phyloP scores from a whole-genome alignment of 164 flowering plant species.

The Kalanchoe fedtschenkoi region DNA sequence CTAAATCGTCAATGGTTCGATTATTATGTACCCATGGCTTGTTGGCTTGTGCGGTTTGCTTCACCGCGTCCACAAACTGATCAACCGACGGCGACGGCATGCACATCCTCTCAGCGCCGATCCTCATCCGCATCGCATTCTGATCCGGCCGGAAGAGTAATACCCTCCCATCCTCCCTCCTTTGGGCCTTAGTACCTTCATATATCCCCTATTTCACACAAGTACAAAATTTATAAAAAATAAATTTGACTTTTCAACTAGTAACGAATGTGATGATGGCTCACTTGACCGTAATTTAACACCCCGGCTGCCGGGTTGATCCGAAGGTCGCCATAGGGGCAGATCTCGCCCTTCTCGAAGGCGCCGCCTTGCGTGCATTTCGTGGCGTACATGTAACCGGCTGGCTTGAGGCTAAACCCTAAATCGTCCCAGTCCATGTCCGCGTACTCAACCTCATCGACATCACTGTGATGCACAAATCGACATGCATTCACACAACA shows the following conservation, averaged over 20 bases:
- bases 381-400: slow-evolving; percentile 70
- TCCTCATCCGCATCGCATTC: slow-evolving; percentile 64
- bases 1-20: not conserved
- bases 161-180: slow-evolving; percentile 48
- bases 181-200: slow-evolving; percentile 82
- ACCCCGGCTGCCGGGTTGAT: slow-evolving; percentile 75
- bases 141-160: slow-evolving; percentile 74
- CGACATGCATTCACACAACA: not conserved
- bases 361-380: slow-evolving; percentile 27
- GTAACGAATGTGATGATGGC: not conserved
- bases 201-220: slow-evolving; percentile 42
- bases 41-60: slow-evolving; percentile 60
- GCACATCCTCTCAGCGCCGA: slow-evolving; percentile 84
- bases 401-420: slow-evolving; percentile 46
- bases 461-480: slow-evolving; percentile 1
- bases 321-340: slow-evolving; percentile 47
- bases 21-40: slow-evolving; percentile 70
- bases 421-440: slow-evolving; percentile 65
- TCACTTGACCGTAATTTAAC: slow-evolving; percentile 73
- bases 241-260: not conserved
- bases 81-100: slow-evolving; percentile 78
- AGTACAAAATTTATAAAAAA: not conserved
- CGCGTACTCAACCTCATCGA: slow-evolving; percentile 25
- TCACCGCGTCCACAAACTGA: slow-evolving; percentile 75
- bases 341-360: slow-evolving; percentile 37